A percentile compares a stretch with the other conserved stretches of the same genome.
Evolutionary conservation across 1,139 yeast species (phyloP).

Genomic region (Debaryomyces sp.): DNA sequence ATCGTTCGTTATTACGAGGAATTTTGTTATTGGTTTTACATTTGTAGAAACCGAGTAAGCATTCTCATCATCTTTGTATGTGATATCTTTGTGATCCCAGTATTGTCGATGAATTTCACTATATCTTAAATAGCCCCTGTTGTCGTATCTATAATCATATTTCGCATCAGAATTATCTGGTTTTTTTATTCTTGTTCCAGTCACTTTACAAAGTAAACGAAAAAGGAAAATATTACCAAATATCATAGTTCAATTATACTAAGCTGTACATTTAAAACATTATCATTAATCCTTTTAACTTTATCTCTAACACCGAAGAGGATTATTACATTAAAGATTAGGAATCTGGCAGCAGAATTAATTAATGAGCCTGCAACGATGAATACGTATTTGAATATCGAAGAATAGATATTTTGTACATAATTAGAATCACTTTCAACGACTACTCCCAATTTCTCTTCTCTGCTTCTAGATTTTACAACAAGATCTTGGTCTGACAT

Average conservation of each 20-base stretch:
- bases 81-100: constrained; percentile 11
- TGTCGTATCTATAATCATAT: too few relatives aligned
- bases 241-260: constrained; percentile 11
- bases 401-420: not conserved
- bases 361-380: constrained; percentile 3
- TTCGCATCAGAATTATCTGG: not conserved
- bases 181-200: constrained; percentile 8
- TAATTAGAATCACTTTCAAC: too few relatives aligned
- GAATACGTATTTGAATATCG: constrained; percentile 1
- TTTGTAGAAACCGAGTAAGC: constrained; percentile 6
- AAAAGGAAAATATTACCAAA: constrained; percentile 8
- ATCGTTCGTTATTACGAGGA: constrained; percentile 4
- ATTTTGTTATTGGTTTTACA: constrained; percentile 7
- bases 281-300: constrained; percentile 2
- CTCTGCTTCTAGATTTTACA: not conserved
- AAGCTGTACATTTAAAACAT: constrained; percentile 3
- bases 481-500: not conserved
- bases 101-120: constrained; percentile 13
- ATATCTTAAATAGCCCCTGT: constrained; percentile 10
- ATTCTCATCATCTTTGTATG: not conserved
- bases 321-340: constrained; percentile 8
- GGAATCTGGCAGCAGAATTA: constrained; percentile 9
- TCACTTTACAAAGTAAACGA: constrained; percentile 10
- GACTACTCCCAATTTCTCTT: not conserved
- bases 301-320: constrained; percentile 12